phyloP scores from a whole-genome alignment of 805 yeast genomes.

The Pichia thaimueangensis region DNA sequence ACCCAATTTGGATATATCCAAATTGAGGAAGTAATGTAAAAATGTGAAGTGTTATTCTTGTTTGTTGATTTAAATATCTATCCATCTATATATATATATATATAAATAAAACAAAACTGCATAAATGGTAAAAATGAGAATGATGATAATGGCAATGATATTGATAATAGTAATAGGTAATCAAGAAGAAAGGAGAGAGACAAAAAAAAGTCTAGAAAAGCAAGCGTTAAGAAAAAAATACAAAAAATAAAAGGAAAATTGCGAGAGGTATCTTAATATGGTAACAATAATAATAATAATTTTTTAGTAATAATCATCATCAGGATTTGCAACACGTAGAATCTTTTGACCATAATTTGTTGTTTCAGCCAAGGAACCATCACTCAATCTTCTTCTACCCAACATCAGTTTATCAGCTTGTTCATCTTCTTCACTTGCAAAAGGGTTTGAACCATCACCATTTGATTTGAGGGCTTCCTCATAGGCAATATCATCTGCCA shows the following conservation, averaged over 20 bases:
- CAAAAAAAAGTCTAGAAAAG: not conserved
- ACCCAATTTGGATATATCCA: too few species aligned
- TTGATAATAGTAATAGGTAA: not conserved
- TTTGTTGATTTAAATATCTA: too few species aligned
- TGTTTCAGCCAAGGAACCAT: constrained; percentile 83
- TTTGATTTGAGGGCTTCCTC: constrained; percentile 52
- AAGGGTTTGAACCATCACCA: constrained; percentile 41
- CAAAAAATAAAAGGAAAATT: not conserved
- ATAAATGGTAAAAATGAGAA: too few species aligned
- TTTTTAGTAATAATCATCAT: too few species aligned
- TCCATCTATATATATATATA: too few species aligned
- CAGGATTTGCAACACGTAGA: constrained; percentile 85
- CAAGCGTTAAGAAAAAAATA: not conserved
- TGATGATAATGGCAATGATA: too few species aligned
- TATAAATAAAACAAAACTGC: too few species aligned
- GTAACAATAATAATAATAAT: too few species aligned
- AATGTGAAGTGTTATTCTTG: too few species aligned
- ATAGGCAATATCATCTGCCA: constrained; percentile 50
- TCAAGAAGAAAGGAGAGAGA: not conserved
- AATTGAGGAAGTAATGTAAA: too few species aligned
- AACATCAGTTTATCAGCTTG: constrained; percentile 48
- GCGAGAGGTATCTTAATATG: too few species aligned
- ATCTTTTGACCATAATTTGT: constrained; percentile 76
- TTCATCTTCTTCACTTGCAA: constrained; percentile 48
- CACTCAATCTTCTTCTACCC: constrained; percentile 78